These are phyloP conservation scores for Malassezia nana DNA, from an alignment of 1,284 basidiomycete species.

Conservation along the genomic window DNA sequence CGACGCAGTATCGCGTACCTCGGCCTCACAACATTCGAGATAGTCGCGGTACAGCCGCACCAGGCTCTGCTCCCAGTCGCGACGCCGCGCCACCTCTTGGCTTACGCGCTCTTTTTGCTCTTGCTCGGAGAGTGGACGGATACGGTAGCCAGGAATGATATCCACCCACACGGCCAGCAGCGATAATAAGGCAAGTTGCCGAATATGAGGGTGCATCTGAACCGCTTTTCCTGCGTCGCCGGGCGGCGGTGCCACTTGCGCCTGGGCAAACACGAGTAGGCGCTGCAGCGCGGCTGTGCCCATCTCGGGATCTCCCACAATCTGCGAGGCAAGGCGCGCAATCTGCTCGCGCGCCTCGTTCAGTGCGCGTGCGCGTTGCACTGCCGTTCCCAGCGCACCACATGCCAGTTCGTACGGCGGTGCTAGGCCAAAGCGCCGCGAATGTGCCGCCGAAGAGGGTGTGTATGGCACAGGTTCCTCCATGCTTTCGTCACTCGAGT, in stretches of 20 bases:
- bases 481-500: slow-evolving; percentile 12
- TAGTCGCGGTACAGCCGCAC: slow-evolving; percentile 80
- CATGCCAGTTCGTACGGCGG: slow-evolving; percentile 34
- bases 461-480: background rate
- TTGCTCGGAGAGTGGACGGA: slow-evolving; percentile 75
- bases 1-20: slow-evolving; percentile 61
- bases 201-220: slow-evolving; percentile 66
- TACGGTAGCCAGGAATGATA: slow-evolving; percentile 68
- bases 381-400: slow-evolving; percentile 8
- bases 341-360: slow-evolving; percentile 43
- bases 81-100: slow-evolving; percentile 76
- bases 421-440: slow-evolving; percentile 29
- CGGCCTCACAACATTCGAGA: slow-evolving; percentile 73
- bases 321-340: slow-evolving; percentile 37
- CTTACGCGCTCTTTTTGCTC: slow-evolving; percentile 89
- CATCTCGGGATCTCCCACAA: slow-evolving; percentile 41
- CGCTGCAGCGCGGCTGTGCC: slow-evolving; percentile 35
- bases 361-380: slow-evolving; percentile 17
- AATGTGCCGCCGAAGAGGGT: slow-evolving; percentile 23
- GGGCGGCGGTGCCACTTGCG: slow-evolving; percentile 17
- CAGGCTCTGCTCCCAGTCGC: slow-evolving; percentile 95
- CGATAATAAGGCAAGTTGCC: slow-evolving; percentile 78
- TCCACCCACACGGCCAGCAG: slow-evolving; percentile 92
- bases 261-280: slow-evolving; percentile 29
- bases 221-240: slow-evolving; percentile 1